phyloP scores from a whole-genome alignment of 768 basidiomycete species.

The Agaricus blazei region DNA sequence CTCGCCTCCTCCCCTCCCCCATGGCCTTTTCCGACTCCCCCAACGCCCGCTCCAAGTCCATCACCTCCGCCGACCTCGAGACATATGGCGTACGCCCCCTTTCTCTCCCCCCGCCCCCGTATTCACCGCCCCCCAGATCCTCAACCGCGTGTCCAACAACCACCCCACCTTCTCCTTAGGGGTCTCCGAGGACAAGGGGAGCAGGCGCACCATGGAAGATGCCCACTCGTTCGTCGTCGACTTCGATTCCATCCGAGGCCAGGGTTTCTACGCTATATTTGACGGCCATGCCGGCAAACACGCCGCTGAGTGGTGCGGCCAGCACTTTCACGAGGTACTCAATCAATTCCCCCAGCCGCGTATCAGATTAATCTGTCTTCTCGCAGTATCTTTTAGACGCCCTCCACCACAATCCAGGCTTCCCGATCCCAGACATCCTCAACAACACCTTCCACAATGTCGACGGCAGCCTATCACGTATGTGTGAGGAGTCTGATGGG shows the following conservation, averaged over 20 bases:
- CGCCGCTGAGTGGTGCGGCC: conserved; percentile 98
- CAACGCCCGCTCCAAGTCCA: conserved; percentile 78
- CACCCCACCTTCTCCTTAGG: conserved; percentile 68
- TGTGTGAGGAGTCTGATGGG: conserved; percentile 83
- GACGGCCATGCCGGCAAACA: conserved; percentile 99
- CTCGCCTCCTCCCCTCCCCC: conserved; percentile 7
- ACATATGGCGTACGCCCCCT: conserved; percentile 63
- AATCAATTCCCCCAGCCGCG: neutral
- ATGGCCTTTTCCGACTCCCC: conserved; percentile 54
- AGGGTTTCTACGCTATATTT: conserved; percentile 98
- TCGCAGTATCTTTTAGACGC: conserved; percentile 55
- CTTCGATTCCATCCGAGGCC: conserved; percentile 85
- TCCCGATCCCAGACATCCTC: conserved; percentile 78
- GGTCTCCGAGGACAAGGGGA: conserved; percentile 80
- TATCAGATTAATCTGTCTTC: neutral
- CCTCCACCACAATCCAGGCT: conserved; percentile 53
- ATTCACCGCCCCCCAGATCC: conserved; percentile 35
- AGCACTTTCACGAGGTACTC: conserved; percentile 85
- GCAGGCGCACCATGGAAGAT: conserved; percentile 95
- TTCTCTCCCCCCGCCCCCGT: conserved; percentile 1
- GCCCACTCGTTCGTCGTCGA: conserved; percentile 95
- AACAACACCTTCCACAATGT: conserved; percentile 95
- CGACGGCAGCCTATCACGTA: conserved; percentile 73
- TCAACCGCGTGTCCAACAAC: conserved; percentile 71
- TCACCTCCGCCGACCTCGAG: conserved; percentile 72